These are phyloP conservation scores for Eucalyptus coolabah DNA, from an alignment of 345 rosid species.

Conservation along the genomic window DNA sequence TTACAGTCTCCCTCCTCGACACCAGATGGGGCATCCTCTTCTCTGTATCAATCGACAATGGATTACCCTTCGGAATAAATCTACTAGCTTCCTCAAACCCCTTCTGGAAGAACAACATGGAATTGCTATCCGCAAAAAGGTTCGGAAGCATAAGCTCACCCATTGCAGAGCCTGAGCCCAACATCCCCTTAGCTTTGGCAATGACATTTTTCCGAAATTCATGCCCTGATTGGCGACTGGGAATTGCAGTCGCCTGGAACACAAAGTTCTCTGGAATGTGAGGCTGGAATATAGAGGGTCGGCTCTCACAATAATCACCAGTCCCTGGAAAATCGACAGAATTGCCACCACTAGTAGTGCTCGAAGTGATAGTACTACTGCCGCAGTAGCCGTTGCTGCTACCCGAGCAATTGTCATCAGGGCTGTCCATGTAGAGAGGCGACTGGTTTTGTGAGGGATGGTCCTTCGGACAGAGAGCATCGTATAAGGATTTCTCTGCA, in stretches of 20 bases:
- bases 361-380: constrained; percentile 5
- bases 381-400: constrained; percentile 6
- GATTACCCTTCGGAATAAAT: constrained; percentile 21
- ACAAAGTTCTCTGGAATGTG: neutral
- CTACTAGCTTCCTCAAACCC: constrained; percentile 34
- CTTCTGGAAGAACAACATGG: constrained; percentile 18
- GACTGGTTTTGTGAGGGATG: constrained; percentile 2
- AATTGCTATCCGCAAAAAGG: constrained; percentile 12
- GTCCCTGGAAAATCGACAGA: neutral
- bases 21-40: neutral
- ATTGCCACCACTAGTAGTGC: constrained; percentile 1
- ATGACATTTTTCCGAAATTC: neutral
- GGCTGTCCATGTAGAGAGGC: constrained; percentile 2
- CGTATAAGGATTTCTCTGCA: constrained; percentile 43
- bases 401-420: constrained; percentile 9
- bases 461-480: constrained; percentile 18
- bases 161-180: neutral
- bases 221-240: neutral
- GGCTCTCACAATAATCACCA: neutral
- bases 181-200: neutral
- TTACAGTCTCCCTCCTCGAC: neutral
- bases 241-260: neutral
- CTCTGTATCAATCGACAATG: constrained; percentile 9
- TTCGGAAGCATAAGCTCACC: constrained; percentile 10
- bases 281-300: constrained; percentile 2